Evolutionary conservation across 139 green algal genomes (phyloP).

Genomic region (Spirogloea muscicola): DNA sequence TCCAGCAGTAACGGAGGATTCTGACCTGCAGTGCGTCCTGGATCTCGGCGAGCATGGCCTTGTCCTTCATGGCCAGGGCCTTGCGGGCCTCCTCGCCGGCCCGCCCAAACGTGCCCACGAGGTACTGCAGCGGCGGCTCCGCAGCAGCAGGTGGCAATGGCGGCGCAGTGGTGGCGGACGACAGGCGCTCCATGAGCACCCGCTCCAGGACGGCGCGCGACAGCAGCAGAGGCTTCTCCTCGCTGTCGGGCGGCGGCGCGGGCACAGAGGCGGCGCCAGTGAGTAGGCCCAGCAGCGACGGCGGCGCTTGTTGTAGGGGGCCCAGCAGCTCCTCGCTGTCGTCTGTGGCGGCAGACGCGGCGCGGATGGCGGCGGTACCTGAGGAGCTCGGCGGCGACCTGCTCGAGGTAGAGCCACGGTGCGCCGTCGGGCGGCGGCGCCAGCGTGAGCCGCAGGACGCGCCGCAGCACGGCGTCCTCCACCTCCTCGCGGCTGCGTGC

Average conservation of each 20-base stretch:
- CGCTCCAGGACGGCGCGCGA: conserved; percentile 4
- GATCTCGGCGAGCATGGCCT: conserved; percentile 28
- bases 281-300: no score
- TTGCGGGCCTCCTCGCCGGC: conserved; percentile 43
- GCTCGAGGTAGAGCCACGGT: conserved; percentile 23
- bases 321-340: not conserved
- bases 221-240: conserved; percentile 33
- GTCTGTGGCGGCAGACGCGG: no score
- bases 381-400: conserved; percentile 35
- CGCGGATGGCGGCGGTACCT: no score
- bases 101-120: conserved; percentile 23
- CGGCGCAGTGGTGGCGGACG: not conserved
- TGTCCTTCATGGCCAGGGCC: conserved; percentile 45
- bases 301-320: no score
- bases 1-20: not conserved
- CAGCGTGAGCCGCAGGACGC: conserved; percentile 34
- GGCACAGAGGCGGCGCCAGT: no score
- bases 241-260: no score
- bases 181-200: conserved; percentile 36
- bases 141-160: not conserved
- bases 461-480: conserved; percentile 34
- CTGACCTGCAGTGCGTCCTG: not conserved
- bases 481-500: conserved; percentile 22
- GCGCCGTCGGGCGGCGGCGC: not conserved
- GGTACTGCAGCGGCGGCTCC: conserved; percentile 33